A percentile compares a stretch with the other conserved stretches of the same genome.
These are phyloP conservation scores for Pseudocercospora macadamiae DNA, from an alignment of 2,329 filamentous ascomycete species.

Conservation along the genomic window DNA sequence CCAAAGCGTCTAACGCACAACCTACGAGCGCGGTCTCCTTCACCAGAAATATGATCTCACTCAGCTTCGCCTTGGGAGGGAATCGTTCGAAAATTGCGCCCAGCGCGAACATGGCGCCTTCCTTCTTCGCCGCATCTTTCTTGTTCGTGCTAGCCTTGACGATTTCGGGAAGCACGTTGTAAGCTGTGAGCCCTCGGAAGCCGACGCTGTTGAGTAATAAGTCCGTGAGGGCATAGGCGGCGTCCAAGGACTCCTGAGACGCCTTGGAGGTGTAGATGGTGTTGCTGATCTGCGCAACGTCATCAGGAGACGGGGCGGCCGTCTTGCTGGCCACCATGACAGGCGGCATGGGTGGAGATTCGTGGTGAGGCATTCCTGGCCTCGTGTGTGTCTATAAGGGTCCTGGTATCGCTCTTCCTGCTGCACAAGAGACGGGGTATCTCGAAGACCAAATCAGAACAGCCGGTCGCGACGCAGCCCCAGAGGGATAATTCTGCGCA, in stretches of 20 bases:
- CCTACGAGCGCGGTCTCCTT: constrained; percentile 75
- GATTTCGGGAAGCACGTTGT: constrained; percentile 65
- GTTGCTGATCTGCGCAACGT: constrained; percentile 47
- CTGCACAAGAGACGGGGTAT: too few species aligned
- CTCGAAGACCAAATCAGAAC: too few species aligned
- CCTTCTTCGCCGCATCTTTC: constrained; percentile 82
- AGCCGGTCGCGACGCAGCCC: too few species aligned
- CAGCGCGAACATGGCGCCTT: constrained; percentile 92
- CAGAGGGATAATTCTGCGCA: neutral
- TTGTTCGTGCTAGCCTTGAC: constrained; percentile 86
- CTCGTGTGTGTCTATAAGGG: neutral
- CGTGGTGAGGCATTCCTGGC: constrained; percentile 51
- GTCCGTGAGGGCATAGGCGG: constrained; percentile 66
- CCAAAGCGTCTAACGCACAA: constrained; percentile 77
- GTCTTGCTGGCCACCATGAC: constrained; percentile 51
- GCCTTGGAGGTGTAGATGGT: constrained; percentile 55
- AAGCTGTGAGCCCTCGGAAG: constrained; percentile 63
- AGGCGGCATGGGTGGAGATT: constrained; percentile 53
- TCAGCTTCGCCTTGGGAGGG: constrained; percentile 73
- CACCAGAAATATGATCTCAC: constrained; percentile 80
- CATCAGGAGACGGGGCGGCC: constrained; percentile 50
- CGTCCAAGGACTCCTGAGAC: constrained; percentile 62
- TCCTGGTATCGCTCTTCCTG: too few species aligned
- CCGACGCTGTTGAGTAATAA: constrained; percentile 67
- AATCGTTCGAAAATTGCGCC: constrained; percentile 93